Evolutionary conservation across 805 yeast genomes (phyloP).

Genomic region (Yamadazyma kitorensis): DNA sequence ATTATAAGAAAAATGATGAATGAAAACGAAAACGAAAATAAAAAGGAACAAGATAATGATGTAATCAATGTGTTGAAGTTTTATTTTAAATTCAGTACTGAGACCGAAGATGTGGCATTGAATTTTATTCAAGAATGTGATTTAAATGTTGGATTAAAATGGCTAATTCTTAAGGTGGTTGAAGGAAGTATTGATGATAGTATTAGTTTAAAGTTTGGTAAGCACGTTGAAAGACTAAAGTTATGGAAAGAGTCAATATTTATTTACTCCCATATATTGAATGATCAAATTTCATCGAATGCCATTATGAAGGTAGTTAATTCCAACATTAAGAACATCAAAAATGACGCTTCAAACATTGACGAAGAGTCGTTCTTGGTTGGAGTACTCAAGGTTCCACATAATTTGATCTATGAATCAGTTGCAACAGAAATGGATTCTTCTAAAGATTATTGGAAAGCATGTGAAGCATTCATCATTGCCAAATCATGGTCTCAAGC

Average conservation of each 20-base stretch:
- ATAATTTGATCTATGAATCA: conserved; percentile 48
- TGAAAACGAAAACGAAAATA: conserved; percentile 11
- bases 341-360: conserved; percentile 16
- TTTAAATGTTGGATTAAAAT: conserved; percentile 41
- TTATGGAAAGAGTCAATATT: conserved; percentile 60
- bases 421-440: conserved; percentile 56
- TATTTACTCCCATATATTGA: conserved; percentile 54
- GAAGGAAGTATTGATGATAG: conserved; percentile 8
- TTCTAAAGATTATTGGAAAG: conserved; percentile 51
- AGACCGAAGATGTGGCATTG: conserved; percentile 8
- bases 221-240: conserved; percentile 44
- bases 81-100: conserved; percentile 6
- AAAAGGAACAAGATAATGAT: conserved; percentile 7
- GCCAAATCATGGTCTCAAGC: conserved; percentile 66
- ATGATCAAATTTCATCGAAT: conserved; percentile 44
- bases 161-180: conserved; percentile 40
- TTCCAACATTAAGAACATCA: conserved; percentile 28
- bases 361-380: conserved; percentile 37
- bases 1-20: conserved; percentile 9
- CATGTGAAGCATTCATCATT: conserved; percentile 56
- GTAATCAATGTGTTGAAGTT: conserved; percentile 21
- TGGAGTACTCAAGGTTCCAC: conserved; percentile 46
- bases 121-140: conserved; percentile 6
- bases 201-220: conserved; percentile 37
- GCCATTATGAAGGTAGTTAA: conserved; percentile 39